phyloP scores from a whole-genome alignment of 371 early-diverging fungal genomes.

The Mucor racemosus region DNA sequence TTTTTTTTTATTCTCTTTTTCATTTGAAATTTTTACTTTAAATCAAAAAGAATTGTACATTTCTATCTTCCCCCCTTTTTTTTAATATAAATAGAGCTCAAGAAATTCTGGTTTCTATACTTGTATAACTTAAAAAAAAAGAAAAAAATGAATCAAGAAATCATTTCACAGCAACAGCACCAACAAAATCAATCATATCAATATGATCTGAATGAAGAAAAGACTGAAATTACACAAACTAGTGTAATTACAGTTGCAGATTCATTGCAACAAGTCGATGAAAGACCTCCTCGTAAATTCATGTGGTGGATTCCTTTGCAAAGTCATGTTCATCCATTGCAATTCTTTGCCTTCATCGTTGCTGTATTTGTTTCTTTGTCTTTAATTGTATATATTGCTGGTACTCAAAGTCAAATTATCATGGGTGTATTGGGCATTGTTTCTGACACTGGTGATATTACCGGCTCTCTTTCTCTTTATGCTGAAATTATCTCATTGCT shows the following conservation, averaged over 20 bases:
- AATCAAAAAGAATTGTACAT: conserved; percentile 1
- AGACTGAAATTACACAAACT: conserved; percentile 9
- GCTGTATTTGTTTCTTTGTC: conserved; percentile 37
- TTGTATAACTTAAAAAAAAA: background rate
- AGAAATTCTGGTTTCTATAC: background rate
- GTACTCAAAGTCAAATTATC: conserved; percentile 38
- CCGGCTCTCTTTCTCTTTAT: conserved; percentile 57
- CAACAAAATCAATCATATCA: background rate
- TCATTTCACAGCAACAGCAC: background rate
- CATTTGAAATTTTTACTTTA: background rate
- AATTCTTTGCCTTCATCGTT: conserved; percentile 39
- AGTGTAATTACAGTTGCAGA: conserved; percentile 11
- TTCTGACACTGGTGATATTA: conserved; percentile 37
- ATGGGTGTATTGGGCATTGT: conserved; percentile 18
- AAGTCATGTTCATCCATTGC: conserved; percentile 38
- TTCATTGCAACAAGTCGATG: background rate
- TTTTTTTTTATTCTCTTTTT: conserved; percentile 2
- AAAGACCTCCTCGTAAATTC: conserved; percentile 35
- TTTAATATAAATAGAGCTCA: no score
- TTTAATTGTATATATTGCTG: conserved; percentile 42
- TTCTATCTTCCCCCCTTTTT: no score
- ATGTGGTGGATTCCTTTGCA: conserved; percentile 46
- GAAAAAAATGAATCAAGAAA: background rate
- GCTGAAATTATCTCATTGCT: conserved; percentile 61
- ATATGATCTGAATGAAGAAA: conserved; percentile 13